Conservation (phyloP, 176 grass and related monocot genomes). For the Olyra latifolia region DNA sequence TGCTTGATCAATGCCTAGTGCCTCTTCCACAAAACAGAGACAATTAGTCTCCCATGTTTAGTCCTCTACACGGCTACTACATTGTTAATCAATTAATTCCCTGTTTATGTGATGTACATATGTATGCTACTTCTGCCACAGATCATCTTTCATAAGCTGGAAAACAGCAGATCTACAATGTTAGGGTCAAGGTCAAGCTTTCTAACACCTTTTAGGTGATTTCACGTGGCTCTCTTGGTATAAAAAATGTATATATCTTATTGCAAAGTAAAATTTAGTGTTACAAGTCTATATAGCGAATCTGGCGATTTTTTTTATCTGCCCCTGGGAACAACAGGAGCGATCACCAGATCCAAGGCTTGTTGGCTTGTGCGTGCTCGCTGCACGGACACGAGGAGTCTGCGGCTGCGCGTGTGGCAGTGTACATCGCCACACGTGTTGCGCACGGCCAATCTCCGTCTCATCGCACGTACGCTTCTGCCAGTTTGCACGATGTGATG, state of each 20-base stretch:
- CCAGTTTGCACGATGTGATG: background rate
- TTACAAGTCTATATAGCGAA: no score
- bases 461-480: background rate
- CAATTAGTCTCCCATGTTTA: background rate
- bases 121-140: background rate
- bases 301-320: no score
- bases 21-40: background rate
- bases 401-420: constrained; percentile 6
- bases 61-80: background rate
- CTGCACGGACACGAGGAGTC: constrained; percentile 17
- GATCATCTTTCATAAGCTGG: background rate
- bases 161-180: no score
- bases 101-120: background rate
- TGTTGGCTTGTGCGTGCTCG: background rate
- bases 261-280: no score
- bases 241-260: no score
- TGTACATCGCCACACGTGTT: constrained; percentile 25
- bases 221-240: no score
- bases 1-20: background rate
- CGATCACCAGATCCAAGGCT: constrained; percentile 32
- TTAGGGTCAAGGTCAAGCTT: no score
- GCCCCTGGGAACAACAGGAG: no score
- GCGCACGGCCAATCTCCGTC: background rate
- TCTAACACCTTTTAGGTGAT: no score
- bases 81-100: background rate